phyloP scores from a whole-genome alignment of 139 green algal genomes.

The Chlamydomonas eustigma region DNA sequence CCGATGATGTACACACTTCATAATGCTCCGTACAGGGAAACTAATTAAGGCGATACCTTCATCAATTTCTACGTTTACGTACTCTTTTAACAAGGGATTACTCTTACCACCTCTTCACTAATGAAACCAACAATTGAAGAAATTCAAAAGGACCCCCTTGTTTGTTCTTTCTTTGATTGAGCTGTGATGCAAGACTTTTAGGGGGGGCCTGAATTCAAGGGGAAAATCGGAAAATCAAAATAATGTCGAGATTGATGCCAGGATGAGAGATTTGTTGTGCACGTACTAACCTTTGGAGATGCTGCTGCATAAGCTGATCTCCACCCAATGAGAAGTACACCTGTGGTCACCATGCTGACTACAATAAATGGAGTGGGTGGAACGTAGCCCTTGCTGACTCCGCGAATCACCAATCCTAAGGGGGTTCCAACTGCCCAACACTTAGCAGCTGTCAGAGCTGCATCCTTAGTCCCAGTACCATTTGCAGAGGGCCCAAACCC shows the following conservation, averaged over 20 bases:
- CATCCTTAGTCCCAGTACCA: conserved; percentile 32
- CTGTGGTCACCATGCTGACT: conserved; percentile 56
- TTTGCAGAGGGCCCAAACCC: conserved; percentile 49
- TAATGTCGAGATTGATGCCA: background rate
- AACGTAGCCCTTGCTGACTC: conserved; percentile 55
- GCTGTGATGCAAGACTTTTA: background rate
- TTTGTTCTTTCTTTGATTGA: conserved; percentile 31
- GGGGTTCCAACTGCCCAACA: conserved; percentile 63
- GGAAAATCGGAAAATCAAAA: background rate
- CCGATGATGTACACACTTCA: too few relatives aligned
- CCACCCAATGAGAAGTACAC: conserved; percentile 67
- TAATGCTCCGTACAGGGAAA: too few relatives aligned
- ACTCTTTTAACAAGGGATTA: too few relatives aligned
- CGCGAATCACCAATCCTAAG: conserved; percentile 54
- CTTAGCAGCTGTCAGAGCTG: conserved; percentile 60
- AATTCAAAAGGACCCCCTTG: conserved; percentile 56
- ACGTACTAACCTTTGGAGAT: conserved; percentile 5
- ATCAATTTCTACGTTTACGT: too few relatives aligned
- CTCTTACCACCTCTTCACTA: conserved; percentile 51
- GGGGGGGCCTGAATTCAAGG: background rate
- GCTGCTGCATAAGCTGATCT: background rate
- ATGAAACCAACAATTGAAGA: conserved; percentile 38
- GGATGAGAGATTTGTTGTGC: background rate
- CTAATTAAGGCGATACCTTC: too few relatives aligned
- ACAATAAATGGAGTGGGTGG: conserved; percentile 67